Evolutionary conservation across 306 rosid species (phyloP), one percentile per base, ranked within the genome.

Genomic region (Nissolia schottii): DNA sequence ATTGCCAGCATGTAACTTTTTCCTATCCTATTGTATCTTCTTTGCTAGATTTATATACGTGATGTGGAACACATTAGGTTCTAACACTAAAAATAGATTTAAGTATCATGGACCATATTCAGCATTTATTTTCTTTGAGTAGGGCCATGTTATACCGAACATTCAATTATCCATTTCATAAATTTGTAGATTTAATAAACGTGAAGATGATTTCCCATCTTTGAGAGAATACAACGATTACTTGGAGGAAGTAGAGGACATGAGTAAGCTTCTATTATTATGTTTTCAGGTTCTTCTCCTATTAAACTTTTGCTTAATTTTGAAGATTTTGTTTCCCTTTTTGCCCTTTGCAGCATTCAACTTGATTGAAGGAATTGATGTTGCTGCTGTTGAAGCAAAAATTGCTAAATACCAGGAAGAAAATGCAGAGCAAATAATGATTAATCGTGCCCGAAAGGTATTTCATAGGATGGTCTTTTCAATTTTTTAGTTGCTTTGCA

Each of bases 231-330:
- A 93, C 85, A 93, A 87, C 77, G 96, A 93, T 80, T 93, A 89
- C 72, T 75, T 89, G 90, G 98, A 93, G 84, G 98, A 93, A 86
- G 98, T 90, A 62, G 98, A 93, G 70, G 92, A 90, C 76, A 89
- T 86, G 96, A 86, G 97, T 87, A 86, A 70, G 98, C 77, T 61
- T 66, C 68, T 34, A 13, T 38, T 28, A 5, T 40, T 37, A 5
- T 6, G 13, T 25, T 74, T 34, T 7, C 56, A 64, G n/a, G 15
- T 71, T 43, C 65, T 74, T 50, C 23, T 7, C 32, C 12, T 56
- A 19, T 15, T 71, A 3, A 4, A 57, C 37, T 75, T 43, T 51
- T 35, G 40, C 71, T 82, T 59, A 71, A 15, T 48, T 73, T 63
- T 64, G 24, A 27, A 12, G 25, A 59, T 64, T 56, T 40, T 20